Evolutionary conservation across 106 monocot species (phyloP), one percentile per base, ranked within the genome.

Genomic region (Dendrobium chrysotoxum): DNA sequence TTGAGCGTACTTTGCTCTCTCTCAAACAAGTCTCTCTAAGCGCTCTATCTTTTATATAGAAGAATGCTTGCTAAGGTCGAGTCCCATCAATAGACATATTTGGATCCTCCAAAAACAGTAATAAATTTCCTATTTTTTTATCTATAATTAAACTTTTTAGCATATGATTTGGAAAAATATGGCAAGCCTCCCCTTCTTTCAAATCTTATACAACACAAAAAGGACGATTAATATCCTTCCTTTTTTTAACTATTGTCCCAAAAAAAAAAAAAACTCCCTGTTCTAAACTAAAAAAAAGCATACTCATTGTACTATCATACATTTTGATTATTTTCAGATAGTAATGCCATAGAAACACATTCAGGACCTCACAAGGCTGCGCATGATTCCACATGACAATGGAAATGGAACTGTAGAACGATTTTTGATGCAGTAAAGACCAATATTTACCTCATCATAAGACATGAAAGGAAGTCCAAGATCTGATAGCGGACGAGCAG

Each of bases 381-480:
- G 35, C 35, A 35, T 35, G 20, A 17, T 3, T 17, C 13, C 18
- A 61, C 23, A 61, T 61, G n/a, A 31, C 64, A 0, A 11, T 65
- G 64, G 35, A 70, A 70, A 16, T 28, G 35, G 31, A 35, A 28
- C 16, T 6, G 35, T 35, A 70, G 16, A 8, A 70, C 4, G n/a
- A 5, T 23, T 70, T 28, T 12, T 31, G 7, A 3, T 70, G 21
- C 30, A 23, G 41, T 74, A 42, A 74, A 40, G 39, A 40, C 41
- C 25, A 76, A 58, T 58, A 42, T 83, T 74, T 53, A 98, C 98
- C 92, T 95, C 89, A 80, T 93, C 87, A 87, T 80, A 74, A 58
- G 94, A 83, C 94, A 91, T 93, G 75, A 93, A 98, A 35, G 98
- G 98, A 86, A 98, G 95, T 53, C 98, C 98, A 47, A 98, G 88